phyloP scores from a whole-genome alignment of 2,329 filamentous ascomycete genomes.

The Aspergillus sp. region DNA sequence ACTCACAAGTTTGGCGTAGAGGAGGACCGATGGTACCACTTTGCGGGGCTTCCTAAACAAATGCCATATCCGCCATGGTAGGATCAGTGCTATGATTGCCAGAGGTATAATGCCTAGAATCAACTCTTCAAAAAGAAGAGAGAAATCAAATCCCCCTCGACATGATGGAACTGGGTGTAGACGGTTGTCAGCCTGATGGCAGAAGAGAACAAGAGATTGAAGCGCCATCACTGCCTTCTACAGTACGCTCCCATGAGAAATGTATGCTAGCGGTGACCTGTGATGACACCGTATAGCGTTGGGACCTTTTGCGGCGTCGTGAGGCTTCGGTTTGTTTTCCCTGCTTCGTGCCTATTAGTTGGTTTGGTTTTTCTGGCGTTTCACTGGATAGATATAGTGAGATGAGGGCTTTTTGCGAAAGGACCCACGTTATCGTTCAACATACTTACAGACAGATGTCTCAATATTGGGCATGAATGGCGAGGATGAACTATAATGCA shows the following conservation, averaged over 20 bases:
- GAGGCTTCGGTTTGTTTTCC: background rate
- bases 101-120: conserved; percentile 41
- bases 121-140: conserved; percentile 47
- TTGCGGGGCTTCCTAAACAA: conserved; percentile 36
- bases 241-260: conserved; percentile 20
- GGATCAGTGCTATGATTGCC: conserved; percentile 34
- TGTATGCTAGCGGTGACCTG: background rate
- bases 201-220: conserved; percentile 25
- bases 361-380: conserved; percentile 3
- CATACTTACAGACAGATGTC: background rate
- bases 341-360: background rate
- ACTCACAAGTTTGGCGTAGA: conserved; percentile 39
- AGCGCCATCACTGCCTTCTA: conserved; percentile 30
- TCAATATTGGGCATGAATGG: background rate
- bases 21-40: conserved; percentile 31
- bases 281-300: conserved; percentile 6
- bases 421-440: background rate
- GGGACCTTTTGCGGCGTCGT: background rate
- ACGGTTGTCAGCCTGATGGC: conserved; percentile 35
- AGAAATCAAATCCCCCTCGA: conserved; percentile 46
- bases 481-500: background rate
- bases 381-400: background rate
- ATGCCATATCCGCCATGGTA: conserved; percentile 37
- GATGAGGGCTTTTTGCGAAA: background rate
- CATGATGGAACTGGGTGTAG: conserved; percentile 36